phyloP scores from a whole-genome alignment of 495 filamentous ascomycete species.

The Neurospora cerealis region DNA sequence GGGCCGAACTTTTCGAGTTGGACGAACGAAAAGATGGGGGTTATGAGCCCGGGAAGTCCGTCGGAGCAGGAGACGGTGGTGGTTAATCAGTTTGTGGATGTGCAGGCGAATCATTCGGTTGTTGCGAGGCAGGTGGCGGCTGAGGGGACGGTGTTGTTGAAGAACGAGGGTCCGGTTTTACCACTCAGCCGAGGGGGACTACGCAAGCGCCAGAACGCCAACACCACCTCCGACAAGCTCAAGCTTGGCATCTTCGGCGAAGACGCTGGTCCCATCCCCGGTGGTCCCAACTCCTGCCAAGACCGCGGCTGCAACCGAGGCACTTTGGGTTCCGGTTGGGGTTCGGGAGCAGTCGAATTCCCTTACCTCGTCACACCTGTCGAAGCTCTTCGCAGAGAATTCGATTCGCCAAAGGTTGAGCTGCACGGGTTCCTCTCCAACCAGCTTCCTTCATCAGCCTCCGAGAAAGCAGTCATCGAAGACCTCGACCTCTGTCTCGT shows the following conservation, averaged over 20 bases:
- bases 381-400: constrained; percentile 52
- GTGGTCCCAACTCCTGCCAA: constrained; percentile 3
- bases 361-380: constrained; percentile 68
- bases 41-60: constrained; percentile 53
- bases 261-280: constrained; percentile 63
- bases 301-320: constrained; percentile 60
- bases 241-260: constrained; percentile 76
- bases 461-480: constrained; percentile 20
- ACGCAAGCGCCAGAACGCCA: not conserved
- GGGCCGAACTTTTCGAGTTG: constrained; percentile 84
- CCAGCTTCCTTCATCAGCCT: constrained; percentile 14
- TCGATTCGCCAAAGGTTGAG: constrained; percentile 49
- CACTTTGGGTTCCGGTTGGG: constrained; percentile 81
- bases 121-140: constrained; percentile 65
- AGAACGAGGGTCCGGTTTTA: constrained; percentile 62
- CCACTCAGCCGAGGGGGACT: constrained; percentile 40
- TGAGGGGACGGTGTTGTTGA: constrained; percentile 79
- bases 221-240: constrained; percentile 26
- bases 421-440: constrained; percentile 54
- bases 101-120: constrained; percentile 57
- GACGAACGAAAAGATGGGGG: constrained; percentile 61
- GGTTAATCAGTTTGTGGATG: constrained; percentile 72
- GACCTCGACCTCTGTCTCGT: constrained; percentile 60
- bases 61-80: constrained; percentile 41
- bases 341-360: constrained; percentile 79